Percentiles rank a stretch among this genome's conserved stretches.
Evolutionary conservation across 163 green algal species (phyloP).

Genomic region (Scenedesmus sp.): DNA sequence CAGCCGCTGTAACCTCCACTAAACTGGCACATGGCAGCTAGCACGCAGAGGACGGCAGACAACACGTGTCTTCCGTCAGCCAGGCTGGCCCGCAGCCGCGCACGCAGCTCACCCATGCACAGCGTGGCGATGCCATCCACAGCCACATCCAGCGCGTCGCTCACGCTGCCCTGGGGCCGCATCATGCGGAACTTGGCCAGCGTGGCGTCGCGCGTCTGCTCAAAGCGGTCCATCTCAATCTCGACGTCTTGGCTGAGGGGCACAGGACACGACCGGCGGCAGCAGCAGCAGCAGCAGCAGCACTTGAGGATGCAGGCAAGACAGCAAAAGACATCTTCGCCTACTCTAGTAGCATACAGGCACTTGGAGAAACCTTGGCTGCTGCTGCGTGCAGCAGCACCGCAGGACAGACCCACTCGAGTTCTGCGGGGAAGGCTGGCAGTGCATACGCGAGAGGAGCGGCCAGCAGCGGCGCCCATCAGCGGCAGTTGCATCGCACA

Average conservation of each 20-base stretch:
- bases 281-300: background rate
- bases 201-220: slow-evolving; percentile 56
- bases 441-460: background rate
- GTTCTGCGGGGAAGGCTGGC: no score
- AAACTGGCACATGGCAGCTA: background rate
- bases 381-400: no score
- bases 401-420: no score
- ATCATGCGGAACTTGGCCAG: slow-evolving; percentile 71
- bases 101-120: slow-evolving; percentile 60
- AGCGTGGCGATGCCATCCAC: slow-evolving; percentile 78
- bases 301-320: background rate
- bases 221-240: slow-evolving; percentile 87
- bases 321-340: background rate
- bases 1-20: background rate
- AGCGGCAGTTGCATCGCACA: background rate
- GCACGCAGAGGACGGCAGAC: background rate
- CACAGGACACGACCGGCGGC: background rate
- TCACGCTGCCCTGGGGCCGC: slow-evolving; percentile 54
- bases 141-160: slow-evolving; percentile 68
- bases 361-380: no score
- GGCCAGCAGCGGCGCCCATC: background rate
- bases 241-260: slow-evolving; percentile 82
- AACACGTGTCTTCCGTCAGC: background rate
- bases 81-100: background rate
- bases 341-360: no score